Evolutionary conservation across 345 rosid genomes (phyloP), one percentile per base, ranked within the genome.

Genomic region (Kandelia obovata): DNA sequence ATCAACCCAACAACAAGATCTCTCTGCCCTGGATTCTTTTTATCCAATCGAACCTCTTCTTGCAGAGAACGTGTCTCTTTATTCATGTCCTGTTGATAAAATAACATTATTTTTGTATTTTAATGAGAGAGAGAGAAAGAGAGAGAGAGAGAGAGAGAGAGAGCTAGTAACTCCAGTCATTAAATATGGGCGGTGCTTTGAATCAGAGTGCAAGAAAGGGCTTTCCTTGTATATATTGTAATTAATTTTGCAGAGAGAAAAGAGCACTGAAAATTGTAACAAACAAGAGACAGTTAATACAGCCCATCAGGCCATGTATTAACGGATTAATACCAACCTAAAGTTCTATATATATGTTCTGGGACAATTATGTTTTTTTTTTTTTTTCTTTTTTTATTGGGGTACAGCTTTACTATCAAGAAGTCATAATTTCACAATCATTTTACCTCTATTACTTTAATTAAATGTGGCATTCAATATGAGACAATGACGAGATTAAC

Each of bases 41-140:
- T 79, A 83, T 83, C 89, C 80, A 62, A 79, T 75, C 75, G 58
- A 75, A 69, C 81, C 84, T 69, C 79, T 83, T 72, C 72, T 71
- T 81, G 78, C 85, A 78, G 66, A 77, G 71, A 81, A 75, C 78
- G 58, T 83, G 81, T 72, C 78, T 64, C 83, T 81, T 78, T 77
- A 68, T 77, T 73, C 78, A 76, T 74, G 71, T 67, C 75, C 62
- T 73, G 46, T 77, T 61, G 32, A 17, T 53, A 25, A 5, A 70
- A n/a, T 17, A 21, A 31, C 49, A 43, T 43, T 43, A 43, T 43
- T 43, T 49, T 64, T 35, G 46, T 66, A 39, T 61, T 67, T 61
- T 25, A 67, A 27, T 46, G n/a, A 11, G 3, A 21, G 58, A 16
- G 19, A 8, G 32, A n/a, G 21, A 26, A 4, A 65, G 16, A 64